Base-by-base conservation (phyloP, 148 eudicot species). In the Chenopodium album region DNA sequence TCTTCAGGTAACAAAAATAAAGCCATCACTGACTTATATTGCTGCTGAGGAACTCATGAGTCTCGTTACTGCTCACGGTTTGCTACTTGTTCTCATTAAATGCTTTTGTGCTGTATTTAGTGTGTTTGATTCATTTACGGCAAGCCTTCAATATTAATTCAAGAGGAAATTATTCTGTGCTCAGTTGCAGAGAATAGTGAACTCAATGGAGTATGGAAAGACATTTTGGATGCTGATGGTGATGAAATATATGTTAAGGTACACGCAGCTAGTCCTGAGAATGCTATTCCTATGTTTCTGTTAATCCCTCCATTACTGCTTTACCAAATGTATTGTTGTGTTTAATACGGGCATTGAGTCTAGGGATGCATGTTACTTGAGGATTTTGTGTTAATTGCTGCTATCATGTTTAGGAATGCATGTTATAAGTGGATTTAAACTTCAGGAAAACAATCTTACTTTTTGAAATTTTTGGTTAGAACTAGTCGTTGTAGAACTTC, bases 171-270 rank as follows among this genome's bases (percentile, higher is more conserved):
- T 77, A 50, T 78, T 81, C 75, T 76, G 82, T 70, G 47, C 84
- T 77, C 90, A 94, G 98, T 94, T 83, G 97, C 95, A 17, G 95
- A 91, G 81, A 91, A 93, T 68, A 82, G 88, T 76, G 95, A 93
- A 77, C 68, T 94, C 85, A 93, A 93, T 87, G 91, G 85, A 75
- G 98, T 93, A 54, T 94, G 98, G 98, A 92, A 91, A 87, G 98
- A 94, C 83, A 91, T 94, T 71, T 80, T 94, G 85, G 81, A 92
- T 87, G 95, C 92, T 14, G 94, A 94, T 44, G 98, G 95, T 71
- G 98, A 94, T 78, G 98, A 94, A 88, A 94, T 94, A 84, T 94
- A 94, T 81, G 82, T 92, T n/a, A 94, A 94, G 95, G 98, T 94
- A 84, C 73, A 70, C 48, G 32, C 20, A 64, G 8, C 79, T 79